phyloP scores from a whole-genome alignment of 371 early-diverging fungal species.

The Rhizomucor miehei region DNA sequence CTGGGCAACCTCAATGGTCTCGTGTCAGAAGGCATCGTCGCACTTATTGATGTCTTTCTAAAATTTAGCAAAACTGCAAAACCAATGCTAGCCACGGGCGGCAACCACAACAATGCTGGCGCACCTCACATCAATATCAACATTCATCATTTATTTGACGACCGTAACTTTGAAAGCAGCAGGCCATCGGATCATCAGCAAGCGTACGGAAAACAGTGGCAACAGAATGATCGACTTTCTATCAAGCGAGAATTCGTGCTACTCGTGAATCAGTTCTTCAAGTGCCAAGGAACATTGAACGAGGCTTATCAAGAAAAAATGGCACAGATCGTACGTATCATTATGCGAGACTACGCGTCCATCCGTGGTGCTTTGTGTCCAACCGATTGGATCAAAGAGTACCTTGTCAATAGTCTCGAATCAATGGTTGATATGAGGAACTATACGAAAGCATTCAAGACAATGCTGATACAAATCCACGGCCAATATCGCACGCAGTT shows the following conservation, averaged over 20 bases:
- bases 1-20: constrained; percentile 26
- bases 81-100: constrained; percentile 14
- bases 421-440: constrained; percentile 37
- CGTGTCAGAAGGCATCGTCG: constrained; percentile 52
- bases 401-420: constrained; percentile 35
- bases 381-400: constrained; percentile 59
- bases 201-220: constrained; percentile 64
- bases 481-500: constrained; percentile 44
- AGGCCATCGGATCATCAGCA: constrained; percentile 34
- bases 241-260: constrained; percentile 58
- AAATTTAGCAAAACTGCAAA: constrained; percentile 56
- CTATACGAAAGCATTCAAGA: constrained; percentile 38
- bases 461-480: constrained; percentile 43
- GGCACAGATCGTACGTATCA: constrained; percentile 47
- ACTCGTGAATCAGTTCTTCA: constrained; percentile 49
- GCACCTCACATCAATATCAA: constrained; percentile 11
- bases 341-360: constrained; percentile 51
- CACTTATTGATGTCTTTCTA: constrained; percentile 53
- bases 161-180: constrained; percentile 1
- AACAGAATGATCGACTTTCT: constrained; percentile 61
- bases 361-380: constrained; percentile 37
- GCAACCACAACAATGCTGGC: background rate
- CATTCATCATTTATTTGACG: constrained; percentile 10
- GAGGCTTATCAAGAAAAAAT: constrained; percentile 54
- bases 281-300: constrained; percentile 44